A percentile compares a stretch with the other conserved stretches of the same genome.
phyloP scores from a whole-genome alignment of 2,329 filamentous ascomycete species.

The Capronia americana region DNA sequence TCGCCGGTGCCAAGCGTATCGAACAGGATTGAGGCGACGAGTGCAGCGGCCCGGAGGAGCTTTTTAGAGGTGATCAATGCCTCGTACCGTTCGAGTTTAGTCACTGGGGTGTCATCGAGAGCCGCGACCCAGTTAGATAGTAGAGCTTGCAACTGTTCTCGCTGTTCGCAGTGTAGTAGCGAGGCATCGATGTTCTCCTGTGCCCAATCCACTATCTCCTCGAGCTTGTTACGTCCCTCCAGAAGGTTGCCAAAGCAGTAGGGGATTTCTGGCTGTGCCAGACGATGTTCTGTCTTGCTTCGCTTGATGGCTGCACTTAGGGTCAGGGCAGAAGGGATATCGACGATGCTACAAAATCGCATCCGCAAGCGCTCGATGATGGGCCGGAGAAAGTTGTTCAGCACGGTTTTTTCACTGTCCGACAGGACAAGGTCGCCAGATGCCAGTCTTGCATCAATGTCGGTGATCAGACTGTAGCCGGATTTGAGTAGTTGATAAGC shows the following conservation, averaged over 20 bases:
- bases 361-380: slow-evolving; percentile 38
- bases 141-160: slow-evolving; percentile 29
- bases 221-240: slow-evolving; percentile 37
- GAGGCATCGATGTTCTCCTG: slow-evolving; percentile 32
- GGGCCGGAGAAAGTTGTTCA: slow-evolving; percentile 36
- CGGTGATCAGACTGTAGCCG: slow-evolving; percentile 34
- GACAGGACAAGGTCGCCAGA: slow-evolving; percentile 31
- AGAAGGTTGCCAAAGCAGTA: slow-evolving; percentile 33
- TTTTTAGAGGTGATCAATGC: slow-evolving; percentile 34
- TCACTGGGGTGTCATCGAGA: slow-evolving; percentile 30
- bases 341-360: slow-evolving; percentile 38
- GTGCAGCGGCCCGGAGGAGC: slow-evolving; percentile 34
- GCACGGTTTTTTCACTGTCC: slow-evolving; percentile 35
- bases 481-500: slow-evolving; percentile 37
- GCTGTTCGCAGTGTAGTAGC: slow-evolving; percentile 11
- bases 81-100: slow-evolving; percentile 33
- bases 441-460: slow-evolving; percentile 31
- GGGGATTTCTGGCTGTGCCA: slow-evolving; percentile 27
- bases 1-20: slow-evolving; percentile 33
- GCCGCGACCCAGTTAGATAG: slow-evolving; percentile 32
- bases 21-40: slow-evolving; percentile 37
- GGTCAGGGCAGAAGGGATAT: slow-evolving; percentile 35
- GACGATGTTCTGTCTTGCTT: slow-evolving; percentile 20
- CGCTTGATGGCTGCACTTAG: slow-evolving; percentile 30
- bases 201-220: slow-evolving; percentile 36